Evolutionary conservation across 108 stramenopile species (phyloP), one percentile per base, ranked within the genome.

Genomic region (Seminavis robusta): DNA sequence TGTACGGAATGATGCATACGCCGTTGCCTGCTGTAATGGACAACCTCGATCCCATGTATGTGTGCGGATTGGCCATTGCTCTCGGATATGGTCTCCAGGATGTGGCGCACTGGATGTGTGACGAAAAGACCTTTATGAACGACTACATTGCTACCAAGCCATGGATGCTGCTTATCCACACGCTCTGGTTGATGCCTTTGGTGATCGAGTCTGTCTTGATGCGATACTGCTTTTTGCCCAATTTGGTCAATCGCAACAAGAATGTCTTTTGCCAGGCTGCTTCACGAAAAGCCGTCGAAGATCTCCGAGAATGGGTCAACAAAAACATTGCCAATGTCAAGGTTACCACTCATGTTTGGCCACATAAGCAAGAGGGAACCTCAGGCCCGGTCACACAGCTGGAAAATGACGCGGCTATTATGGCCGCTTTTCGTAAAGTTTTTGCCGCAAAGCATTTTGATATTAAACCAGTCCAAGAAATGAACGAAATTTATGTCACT

Each of bases 401-500:
- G 34, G 71, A 79, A 47, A 46, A 69, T 34, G 77, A 79, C 61
- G 51, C 77, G 3, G 52, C 54, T 48, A 73, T 79, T 37, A 45
- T 58, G 41, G 77, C 71, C 3, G 77, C 51, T 33, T 79, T 79
- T 39, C 62, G 71, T 9, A 60, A 59, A 40, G 46, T 79, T 26
- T 79, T 79, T 58, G 62, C 67, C n/a, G 25, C 66, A 8, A 49
- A 68, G 9, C 77, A 79, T 44, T 79, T 61, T 58, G 71, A 73
- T 58, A 39, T 79, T 55, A 42, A 32, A 15, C 77, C 77, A 4
- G 65, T 79, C 17, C 46, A 56, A 24, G 58, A 37, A 8, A 79
- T 79, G 77, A 79, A 79, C 51, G 77, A 79, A 56, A 79, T 79
- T 46, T 79, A 79, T 46, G 63, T 79, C 37, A 73, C 77, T 10